Percentiles rank a stretch among this genome's conserved stretches.
Conservation (phyloP, 371 early-diverging fungal species). For the Catenaria anguillulae region DNA sequence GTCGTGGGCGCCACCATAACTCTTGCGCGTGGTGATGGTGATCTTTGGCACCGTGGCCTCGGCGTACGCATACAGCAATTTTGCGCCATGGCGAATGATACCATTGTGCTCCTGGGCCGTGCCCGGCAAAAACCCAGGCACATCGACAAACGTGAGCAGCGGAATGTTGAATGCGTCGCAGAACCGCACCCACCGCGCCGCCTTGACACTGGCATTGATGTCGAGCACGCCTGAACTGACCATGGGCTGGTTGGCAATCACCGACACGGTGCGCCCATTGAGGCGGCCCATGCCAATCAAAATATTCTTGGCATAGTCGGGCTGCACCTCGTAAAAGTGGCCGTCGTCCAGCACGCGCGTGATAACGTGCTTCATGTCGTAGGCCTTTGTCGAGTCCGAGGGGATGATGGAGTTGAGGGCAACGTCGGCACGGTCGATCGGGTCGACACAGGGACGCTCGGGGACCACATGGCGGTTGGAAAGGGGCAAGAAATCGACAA, state of each 20-base stretch:
- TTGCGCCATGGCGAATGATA: constrained; percentile 94
- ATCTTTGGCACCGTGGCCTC: constrained; percentile 96
- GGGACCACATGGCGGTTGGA: constrained; percentile 62
- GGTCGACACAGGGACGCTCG: constrained; percentile 51
- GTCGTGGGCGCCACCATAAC: constrained; percentile 95
- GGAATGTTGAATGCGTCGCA: constrained; percentile 95
- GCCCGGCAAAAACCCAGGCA: constrained; percentile 94
- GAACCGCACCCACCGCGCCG: constrained; percentile 90
- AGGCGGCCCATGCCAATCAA: constrained; percentile 78
- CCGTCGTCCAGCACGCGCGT: constrained; percentile 68
- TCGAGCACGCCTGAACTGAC: constrained; percentile 92
- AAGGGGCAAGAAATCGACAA: constrained; percentile 74
- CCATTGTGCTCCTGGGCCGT: constrained; percentile 89
- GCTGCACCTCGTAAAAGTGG: constrained; percentile 78
- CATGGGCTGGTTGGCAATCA: constrained; percentile 90
- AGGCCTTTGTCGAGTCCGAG: constrained; percentile 76
- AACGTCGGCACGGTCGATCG: constrained; percentile 50
- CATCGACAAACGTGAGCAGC: constrained; percentile 87
- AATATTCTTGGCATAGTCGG: constrained; percentile 88
- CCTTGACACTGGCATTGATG: constrained; percentile 89
- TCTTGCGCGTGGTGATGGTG: constrained; percentile 88
- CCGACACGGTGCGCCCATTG: constrained; percentile 77
- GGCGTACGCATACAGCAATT: constrained; percentile 87
- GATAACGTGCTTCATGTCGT: constrained; percentile 86
- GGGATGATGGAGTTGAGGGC: constrained; percentile 81